Percentiles rank a stretch among this genome's conserved stretches.
These are phyloP conservation scores for Croton setiger DNA, from an alignment of 441 rosid genomes.

Conservation along the genomic window DNA sequence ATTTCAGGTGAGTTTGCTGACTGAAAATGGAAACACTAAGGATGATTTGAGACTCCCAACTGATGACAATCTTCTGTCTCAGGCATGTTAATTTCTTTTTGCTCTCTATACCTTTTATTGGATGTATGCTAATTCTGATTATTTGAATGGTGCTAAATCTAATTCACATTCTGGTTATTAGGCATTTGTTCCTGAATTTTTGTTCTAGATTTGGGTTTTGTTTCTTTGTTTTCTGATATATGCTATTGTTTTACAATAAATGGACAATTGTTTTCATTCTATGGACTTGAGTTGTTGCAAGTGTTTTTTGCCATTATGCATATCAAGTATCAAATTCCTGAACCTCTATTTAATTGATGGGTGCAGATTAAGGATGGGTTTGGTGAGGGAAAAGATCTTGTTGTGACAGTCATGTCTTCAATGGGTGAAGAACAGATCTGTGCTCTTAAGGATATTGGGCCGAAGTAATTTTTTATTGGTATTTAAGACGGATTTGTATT, in stretches of 20 bases:
- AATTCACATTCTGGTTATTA: not conserved
- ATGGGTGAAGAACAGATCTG: constrained; percentile 97
- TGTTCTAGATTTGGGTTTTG: too few relatives aligned
- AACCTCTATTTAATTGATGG: not conserved
- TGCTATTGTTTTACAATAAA: not conserved
- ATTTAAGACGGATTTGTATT: too few relatives aligned
- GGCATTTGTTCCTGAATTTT: too few relatives aligned
- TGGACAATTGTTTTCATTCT: too few relatives aligned
- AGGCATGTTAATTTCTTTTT: constrained; percentile 28
- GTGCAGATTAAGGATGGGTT: constrained; percentile 66
- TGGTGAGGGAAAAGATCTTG: constrained; percentile 73
- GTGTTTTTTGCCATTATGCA: not conserved
- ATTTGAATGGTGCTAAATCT: not conserved
- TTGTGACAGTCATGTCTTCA: constrained; percentile 71
- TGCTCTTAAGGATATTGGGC: constrained; percentile 73
- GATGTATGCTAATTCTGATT: not conserved
- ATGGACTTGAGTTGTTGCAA: too few relatives aligned
- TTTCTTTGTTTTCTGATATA: not conserved
- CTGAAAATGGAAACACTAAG: constrained; percentile 77
- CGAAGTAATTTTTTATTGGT: constrained; percentile 26
- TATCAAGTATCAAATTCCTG: not conserved
- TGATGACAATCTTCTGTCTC: constrained; percentile 55
- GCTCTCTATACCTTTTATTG: not conserved
- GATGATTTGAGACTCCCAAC: constrained; percentile 86
- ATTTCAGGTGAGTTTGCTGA: constrained; percentile 66